phyloP scores from a whole-genome alignment of 2,329 filamentous ascomycete genomes.

The Neofusicoccum ribis region DNA sequence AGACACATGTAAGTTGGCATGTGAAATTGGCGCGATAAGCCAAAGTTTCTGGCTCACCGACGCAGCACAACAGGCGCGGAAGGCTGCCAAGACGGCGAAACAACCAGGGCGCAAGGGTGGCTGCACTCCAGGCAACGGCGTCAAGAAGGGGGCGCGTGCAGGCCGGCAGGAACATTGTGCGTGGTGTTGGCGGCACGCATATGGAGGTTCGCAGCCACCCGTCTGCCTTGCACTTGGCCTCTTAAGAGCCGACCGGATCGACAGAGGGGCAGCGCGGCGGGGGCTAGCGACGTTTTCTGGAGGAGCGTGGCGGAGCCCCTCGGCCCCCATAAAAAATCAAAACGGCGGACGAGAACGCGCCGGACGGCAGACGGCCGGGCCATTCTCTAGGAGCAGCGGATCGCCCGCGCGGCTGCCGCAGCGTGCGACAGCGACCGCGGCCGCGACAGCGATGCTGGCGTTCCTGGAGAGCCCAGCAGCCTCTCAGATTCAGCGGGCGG shows the following conservation, averaged over 20 bases:
- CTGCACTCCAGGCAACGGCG: conserved; percentile 13
- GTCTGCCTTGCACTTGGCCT: background rate
- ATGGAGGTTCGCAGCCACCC: conserved; percentile 1
- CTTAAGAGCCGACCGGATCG: conserved; percentile 11
- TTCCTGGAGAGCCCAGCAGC: background rate
- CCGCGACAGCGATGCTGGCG: background rate
- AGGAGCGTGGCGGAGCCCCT: conserved; percentile 14
- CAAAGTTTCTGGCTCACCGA: background rate
- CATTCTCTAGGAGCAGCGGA: conserved; percentile 12
- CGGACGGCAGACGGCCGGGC: background rate
- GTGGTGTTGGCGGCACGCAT: conserved; percentile 5
- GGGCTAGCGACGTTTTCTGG: background rate
- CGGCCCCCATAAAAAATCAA: conserved; percentile 16
- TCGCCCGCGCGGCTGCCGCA: background rate
- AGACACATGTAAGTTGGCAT: background rate
- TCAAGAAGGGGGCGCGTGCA: background rate
- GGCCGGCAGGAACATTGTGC: background rate
- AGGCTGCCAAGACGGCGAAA: conserved; percentile 8
- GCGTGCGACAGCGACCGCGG: background rate
- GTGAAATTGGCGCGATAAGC: conserved; percentile 4
- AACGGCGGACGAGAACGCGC: conserved; percentile 14
- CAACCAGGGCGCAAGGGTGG: conserved; percentile 2
- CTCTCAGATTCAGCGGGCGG: background rate
- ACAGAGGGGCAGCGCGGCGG: conserved; percentile 17
- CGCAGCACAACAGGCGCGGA: background rate